Conservation (phyloP, 1,139 yeast species). For the Trichomonascaceae sp. region DNA sequence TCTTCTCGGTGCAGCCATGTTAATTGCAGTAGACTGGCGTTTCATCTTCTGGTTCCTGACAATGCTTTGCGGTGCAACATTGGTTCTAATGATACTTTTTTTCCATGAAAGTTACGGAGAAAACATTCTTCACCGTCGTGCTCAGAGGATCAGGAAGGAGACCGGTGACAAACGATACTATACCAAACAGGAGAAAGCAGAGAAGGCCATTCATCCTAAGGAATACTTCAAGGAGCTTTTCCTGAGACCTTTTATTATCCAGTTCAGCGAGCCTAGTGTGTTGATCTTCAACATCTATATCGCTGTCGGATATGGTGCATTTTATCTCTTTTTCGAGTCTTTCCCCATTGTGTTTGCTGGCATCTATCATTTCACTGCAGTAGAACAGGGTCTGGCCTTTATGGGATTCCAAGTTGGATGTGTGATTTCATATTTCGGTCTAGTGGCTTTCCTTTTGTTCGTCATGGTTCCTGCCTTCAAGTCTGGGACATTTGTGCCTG, state of each 20-base stretch:
- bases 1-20: constrained; percentile 53
- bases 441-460: constrained; percentile 13
- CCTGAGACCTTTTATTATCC: constrained; percentile 40
- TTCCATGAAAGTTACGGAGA: constrained; percentile 49
- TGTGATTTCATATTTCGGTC: constrained; percentile 20
- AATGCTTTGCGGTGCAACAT: constrained; percentile 36
- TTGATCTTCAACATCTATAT: constrained; percentile 40
- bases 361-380: constrained; percentile 42
- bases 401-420: constrained; percentile 43
- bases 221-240: constrained; percentile 40
- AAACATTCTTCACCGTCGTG: constrained; percentile 43
- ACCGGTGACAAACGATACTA: constrained; percentile 44
- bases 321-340: constrained; percentile 57
- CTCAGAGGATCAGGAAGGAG: constrained; percentile 40
- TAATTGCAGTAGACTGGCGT: constrained; percentile 33
- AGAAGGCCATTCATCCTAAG: constrained; percentile 15
- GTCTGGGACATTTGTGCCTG: constrained; percentile 16
- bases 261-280: constrained; percentile 33
- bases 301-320: constrained; percentile 48
- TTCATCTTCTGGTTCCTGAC: constrained; percentile 44
- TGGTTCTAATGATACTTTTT: constrained; percentile 33
- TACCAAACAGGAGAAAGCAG: constrained; percentile 21
- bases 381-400: constrained; percentile 46
- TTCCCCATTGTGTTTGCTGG: constrained; percentile 50
- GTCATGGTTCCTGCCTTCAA: constrained; percentile 12